Conservation (phyloP, 2,329 filamentous ascomycete genomes). For the Sarocladiaceae sp. region DNA sequence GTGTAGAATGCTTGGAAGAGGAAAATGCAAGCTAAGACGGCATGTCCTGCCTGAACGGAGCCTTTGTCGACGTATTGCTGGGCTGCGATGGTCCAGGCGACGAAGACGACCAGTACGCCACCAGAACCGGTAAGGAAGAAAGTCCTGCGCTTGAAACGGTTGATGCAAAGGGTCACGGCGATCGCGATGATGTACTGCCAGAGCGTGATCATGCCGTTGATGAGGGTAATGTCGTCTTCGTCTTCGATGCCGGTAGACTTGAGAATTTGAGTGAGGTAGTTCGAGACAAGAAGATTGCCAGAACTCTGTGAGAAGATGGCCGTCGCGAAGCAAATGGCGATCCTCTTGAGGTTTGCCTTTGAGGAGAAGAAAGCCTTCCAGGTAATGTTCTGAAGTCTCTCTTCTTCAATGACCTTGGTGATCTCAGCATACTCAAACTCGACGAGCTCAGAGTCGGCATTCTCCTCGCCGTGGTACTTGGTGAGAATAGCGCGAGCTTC, state of each 20-base stretch:
- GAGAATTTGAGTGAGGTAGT: constrained; percentile 35
- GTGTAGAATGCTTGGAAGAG: constrained; percentile 37
- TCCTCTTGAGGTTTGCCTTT: constrained; percentile 32
- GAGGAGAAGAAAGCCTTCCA: constrained; percentile 39
- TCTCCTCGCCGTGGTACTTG: constrained; percentile 47
- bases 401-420: constrained; percentile 39
- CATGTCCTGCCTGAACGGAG: constrained; percentile 25
- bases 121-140: constrained; percentile 35
- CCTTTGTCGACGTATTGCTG: constrained; percentile 30
- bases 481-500: constrained; percentile 47
- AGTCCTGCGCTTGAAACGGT: constrained; percentile 31
- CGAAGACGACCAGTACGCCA: constrained; percentile 33
- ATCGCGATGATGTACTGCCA: constrained; percentile 39
- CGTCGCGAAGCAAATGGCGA: constrained; percentile 34
- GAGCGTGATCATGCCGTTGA: constrained; percentile 36
- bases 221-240: constrained; percentile 33
- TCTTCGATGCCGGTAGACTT: constrained; percentile 33
- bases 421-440: constrained; percentile 46
- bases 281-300: constrained; percentile 37
- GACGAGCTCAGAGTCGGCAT: constrained; percentile 39
- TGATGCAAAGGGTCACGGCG: constrained; percentile 29
- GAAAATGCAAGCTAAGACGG: constrained; percentile 38
- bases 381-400: constrained; percentile 32
- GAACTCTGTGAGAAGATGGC: constrained; percentile 37
- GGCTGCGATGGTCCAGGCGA: constrained; percentile 34